A percentile compares a stretch with the other conserved stretches of the same genome.
phyloP scores from a whole-genome alignment of 1,284 basidiomycete genomes.

The Hymenochaete sp. region DNA sequence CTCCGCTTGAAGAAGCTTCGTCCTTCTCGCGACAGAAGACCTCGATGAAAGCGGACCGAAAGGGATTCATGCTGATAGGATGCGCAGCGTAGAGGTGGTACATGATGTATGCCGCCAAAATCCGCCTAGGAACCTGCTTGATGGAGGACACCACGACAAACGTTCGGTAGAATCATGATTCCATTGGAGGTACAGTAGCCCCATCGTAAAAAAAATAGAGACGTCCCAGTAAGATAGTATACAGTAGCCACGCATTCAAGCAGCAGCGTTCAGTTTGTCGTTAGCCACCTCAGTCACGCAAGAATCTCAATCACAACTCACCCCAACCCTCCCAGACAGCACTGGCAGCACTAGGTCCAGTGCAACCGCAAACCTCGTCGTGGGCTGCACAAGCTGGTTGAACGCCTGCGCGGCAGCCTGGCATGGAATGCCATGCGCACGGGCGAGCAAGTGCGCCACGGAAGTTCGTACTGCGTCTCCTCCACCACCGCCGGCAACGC shows the following conservation, averaged over 20 bases:
- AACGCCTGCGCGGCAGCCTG: slow-evolving; percentile 66
- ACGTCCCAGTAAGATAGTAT: too few relatives aligned
- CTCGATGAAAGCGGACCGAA: slow-evolving; percentile 57
- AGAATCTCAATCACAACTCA: slow-evolving; percentile 20
- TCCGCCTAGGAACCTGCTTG: slow-evolving; percentile 54
- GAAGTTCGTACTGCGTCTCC: slow-evolving; percentile 39
- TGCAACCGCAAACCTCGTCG: slow-evolving; percentile 65
- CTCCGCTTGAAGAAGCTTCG: slow-evolving; percentile 41
- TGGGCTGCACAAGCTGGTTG: slow-evolving; percentile 59
- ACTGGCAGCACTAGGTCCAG: slow-evolving; percentile 67
- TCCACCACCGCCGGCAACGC: too few relatives aligned
- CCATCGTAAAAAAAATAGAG: too few relatives aligned
- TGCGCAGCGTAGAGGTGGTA: slow-evolving; percentile 58
- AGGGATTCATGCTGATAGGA: slow-evolving; percentile 68
- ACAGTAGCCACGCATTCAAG: too few relatives aligned
- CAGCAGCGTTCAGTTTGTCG: slow-evolving; percentile 15
- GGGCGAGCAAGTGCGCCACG: slow-evolving; percentile 53
- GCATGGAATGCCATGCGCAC: slow-evolving; percentile 58
- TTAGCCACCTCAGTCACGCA: slow-evolving; percentile 11
- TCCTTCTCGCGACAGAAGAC: slow-evolving; percentile 59
- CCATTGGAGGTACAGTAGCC: too few relatives aligned
- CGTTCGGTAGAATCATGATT: too few relatives aligned
- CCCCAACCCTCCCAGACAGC: slow-evolving; percentile 37
- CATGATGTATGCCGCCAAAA: slow-evolving; percentile 56
- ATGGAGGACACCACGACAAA: too few relatives aligned